A percentile compares a stretch with the other conserved stretches of the same genome.
phyloP scores from a whole-genome alignment of 768 basidiomycete genomes.

The Tricholoma furcatifolium region DNA sequence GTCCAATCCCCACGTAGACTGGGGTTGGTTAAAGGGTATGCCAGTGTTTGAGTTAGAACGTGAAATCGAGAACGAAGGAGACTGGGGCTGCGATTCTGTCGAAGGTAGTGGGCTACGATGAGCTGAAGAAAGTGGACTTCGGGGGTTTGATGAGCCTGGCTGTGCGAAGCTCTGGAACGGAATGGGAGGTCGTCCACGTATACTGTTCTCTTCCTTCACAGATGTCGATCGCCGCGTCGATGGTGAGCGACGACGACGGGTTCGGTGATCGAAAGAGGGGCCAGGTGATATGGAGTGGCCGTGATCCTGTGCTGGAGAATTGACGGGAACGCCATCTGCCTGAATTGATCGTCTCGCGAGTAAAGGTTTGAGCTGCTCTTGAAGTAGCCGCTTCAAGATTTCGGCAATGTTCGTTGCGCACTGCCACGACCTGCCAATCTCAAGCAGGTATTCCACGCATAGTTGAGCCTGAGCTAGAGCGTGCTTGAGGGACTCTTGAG shows the following conservation, averaged over 20 bases:
- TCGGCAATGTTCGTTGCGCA: slow-evolving; percentile 49
- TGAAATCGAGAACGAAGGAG: slow-evolving; percentile 6
- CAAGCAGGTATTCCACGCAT: slow-evolving; percentile 49
- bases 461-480: slow-evolving; percentile 42
- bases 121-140: slow-evolving; percentile 7
- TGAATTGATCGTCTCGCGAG: slow-evolving; percentile 30
- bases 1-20: slow-evolving; percentile 10
- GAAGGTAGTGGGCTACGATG: slow-evolving; percentile 2
- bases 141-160: slow-evolving; percentile 2
- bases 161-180: slow-evolving; percentile 1
- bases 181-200: slow-evolving; percentile 1
- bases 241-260: slow-evolving; percentile 13
- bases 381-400: slow-evolving; percentile 43
- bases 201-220: slow-evolving; percentile 1
- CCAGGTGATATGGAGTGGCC: slow-evolving; percentile 1
- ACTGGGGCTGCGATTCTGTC: slow-evolving; percentile 10
- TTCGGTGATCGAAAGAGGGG: neutral
- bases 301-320: neutral
- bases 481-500: slow-evolving; percentile 43
- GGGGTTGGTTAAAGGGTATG: slow-evolving; percentile 3
- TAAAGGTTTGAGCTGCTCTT: slow-evolving; percentile 41
- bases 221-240: slow-evolving; percentile 5
- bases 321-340: neutral
- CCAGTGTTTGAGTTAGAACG: slow-evolving; percentile 6
- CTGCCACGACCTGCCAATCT: slow-evolving; percentile 54